Base-by-base conservation (phyloP, 805 yeast genomes). In the Suhomyces tanzawaensis region DNA sequence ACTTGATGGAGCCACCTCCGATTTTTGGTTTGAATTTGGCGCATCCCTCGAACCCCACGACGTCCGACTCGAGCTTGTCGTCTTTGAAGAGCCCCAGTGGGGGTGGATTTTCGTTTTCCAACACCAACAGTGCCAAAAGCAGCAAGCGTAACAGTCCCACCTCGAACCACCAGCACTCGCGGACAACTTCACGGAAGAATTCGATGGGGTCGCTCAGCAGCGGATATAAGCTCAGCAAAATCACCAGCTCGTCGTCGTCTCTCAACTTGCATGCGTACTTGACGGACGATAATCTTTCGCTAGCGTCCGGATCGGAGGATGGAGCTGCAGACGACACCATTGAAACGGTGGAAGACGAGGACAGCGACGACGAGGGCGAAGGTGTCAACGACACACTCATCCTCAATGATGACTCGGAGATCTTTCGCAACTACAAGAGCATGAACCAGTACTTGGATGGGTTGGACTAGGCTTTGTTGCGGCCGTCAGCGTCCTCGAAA, bases 181-280 rank as follows among this genome's bases (percentile, higher is more conserved):
- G 23, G 7, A 7, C 23, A 7, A 24, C 32, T 14, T 53, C 65
- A 2, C 43, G 69, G 12, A 58, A 61, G 24, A 58, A 54, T 42
- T 61, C 68, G 15, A 32, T 55, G 13, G 34, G 49, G 6, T 57
- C 66, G 2, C 39, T 47, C 8, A 32, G 44, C 25, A 23, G 34
- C 12, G 56, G 50, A 16, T 43, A 35, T 30, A 55, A 58, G 4
- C 50, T 68, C 8, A 46, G 56, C 36, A 53, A 64, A 24, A 63
- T 69, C 25, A 55, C 71, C 26, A 64, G 71, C 41, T 62, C 70
- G 21, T 62, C 63, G 39, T 62, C 70, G 17, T 62, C 69, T 19
- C 52, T 69, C 23, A 69, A 69, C 43, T 55, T 69, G 32, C 63
- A 68, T 40, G 74, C 70, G 7, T 69, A 65, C 41, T 55, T 69